A percentile compares a stretch with the other conserved stretches of the same genome.
Evolutionary conservation across 148 eudicot species (phyloP).

Genomic region (Selenicereus undatus): DNA sequence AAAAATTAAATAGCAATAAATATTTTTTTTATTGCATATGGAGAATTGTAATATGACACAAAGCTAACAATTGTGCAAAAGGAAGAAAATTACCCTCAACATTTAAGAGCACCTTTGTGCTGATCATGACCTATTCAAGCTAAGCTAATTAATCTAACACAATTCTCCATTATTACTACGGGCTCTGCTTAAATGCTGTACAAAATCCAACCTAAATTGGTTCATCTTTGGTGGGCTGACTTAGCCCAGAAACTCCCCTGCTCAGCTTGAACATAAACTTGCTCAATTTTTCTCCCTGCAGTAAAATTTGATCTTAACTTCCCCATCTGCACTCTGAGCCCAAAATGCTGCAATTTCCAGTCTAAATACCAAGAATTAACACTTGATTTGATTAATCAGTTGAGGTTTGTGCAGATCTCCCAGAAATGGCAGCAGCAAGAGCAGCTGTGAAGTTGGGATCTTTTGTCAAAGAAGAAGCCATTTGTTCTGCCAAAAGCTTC

Average conservation of each 20-base stretch:
- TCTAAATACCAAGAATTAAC: not conserved
- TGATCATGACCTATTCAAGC: not conserved
- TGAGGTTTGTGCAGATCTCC: slow-evolving; percentile 31
- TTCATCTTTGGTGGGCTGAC: not conserved
- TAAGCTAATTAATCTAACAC: not conserved
- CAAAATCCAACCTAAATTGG: slow-evolving; percentile 20
- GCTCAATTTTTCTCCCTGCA: not conserved
- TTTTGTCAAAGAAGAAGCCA: slow-evolving; percentile 77
- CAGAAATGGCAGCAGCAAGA: slow-evolving; percentile 67
- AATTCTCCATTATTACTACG: not conserved
- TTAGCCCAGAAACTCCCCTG: not conserved
- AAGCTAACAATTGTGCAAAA: not conserved
- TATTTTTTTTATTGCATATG: not conserved
- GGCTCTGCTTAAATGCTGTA: slow-evolving; percentile 16
- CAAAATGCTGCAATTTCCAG: not conserved
- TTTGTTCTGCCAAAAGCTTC: slow-evolving; percentile 58
- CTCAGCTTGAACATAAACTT: not conserved
- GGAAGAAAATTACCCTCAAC: no score
- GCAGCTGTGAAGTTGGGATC: slow-evolving; percentile 72
- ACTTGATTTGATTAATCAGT: slow-evolving; percentile 4
- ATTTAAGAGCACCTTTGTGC: not conserved
- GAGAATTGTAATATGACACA: not conserved
- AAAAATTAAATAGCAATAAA: no score
- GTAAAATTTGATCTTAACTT: no score
- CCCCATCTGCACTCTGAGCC: not conserved